Conservation (phyloP, 768 basidiomycete genomes). For the Trametes meyenii region DNA sequence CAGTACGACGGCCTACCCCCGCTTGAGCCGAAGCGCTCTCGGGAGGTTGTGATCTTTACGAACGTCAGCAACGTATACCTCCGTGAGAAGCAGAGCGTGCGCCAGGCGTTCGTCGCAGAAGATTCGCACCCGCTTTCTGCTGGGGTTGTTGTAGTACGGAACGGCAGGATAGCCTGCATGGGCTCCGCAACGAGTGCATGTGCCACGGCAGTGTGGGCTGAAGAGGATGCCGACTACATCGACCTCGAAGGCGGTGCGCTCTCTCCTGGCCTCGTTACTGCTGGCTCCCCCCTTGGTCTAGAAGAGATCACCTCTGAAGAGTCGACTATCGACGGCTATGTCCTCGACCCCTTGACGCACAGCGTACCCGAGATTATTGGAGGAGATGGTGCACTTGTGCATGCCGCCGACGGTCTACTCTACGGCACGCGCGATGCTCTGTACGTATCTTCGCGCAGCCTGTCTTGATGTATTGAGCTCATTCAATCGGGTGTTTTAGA, state of each 20-base stretch:
- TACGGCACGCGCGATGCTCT: constrained; percentile 63
- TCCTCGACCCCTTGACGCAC: constrained; percentile 47
- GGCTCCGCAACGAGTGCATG: constrained; percentile 38
- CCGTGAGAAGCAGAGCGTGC: constrained; percentile 36
- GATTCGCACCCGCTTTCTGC: constrained; percentile 14
- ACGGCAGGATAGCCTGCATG: constrained; percentile 59
- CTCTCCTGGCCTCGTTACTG: constrained; percentile 64
- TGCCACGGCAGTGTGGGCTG: neutral
- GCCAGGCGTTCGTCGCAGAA: constrained; percentile 35
- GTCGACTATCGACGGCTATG: constrained; percentile 56
- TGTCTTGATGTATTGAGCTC: too few relatives aligned
- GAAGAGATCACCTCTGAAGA: constrained; percentile 69
- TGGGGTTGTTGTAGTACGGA: constrained; percentile 51
- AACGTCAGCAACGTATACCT: constrained; percentile 62
- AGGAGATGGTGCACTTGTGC: constrained; percentile 43
- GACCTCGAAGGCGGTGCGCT: constrained; percentile 72
- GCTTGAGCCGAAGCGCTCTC: constrained; percentile 45
- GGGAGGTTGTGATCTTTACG: constrained; percentile 50
- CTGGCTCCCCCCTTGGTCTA: constrained; percentile 66
- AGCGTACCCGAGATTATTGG: constrained; percentile 40
- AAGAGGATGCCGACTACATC: constrained; percentile 37
- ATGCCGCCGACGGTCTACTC: constrained; percentile 73
- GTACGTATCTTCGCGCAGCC: constrained; percentile 36
- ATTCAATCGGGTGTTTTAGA: constrained; percentile 38
- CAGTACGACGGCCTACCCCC: constrained; percentile 70